Evolutionary conservation across 805 yeast species (phyloP).

Genomic region (Saccharomyces mikatae): DNA sequence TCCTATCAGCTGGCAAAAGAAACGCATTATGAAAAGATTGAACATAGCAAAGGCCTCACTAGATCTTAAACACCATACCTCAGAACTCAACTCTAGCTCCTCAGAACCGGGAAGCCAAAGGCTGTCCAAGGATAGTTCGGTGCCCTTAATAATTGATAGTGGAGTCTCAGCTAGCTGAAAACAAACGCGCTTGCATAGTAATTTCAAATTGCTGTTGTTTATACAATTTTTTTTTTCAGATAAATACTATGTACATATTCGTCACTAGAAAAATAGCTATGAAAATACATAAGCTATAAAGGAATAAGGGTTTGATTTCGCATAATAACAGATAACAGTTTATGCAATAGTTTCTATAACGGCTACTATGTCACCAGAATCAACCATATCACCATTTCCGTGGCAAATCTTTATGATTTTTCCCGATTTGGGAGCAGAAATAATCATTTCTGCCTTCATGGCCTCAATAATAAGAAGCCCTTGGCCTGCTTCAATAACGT

Average conservation of each 20-base stretch:
- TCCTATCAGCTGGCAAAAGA: slow-evolving; percentile 55
- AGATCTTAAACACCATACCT: slow-evolving; percentile 10
- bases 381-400: slow-evolving; percentile 90
- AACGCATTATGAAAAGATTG: slow-evolving; percentile 38
- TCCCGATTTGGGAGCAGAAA: slow-evolving; percentile 61
- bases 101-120: slow-evolving; percentile 4
- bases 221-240: not conserved
- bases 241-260: not conserved
- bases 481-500: slow-evolving; percentile 62
- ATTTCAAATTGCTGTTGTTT: not conserved
- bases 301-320: too few relatives aligned
- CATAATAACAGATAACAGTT: not conserved
- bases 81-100: not conserved
- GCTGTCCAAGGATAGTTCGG: slow-evolving; percentile 21
- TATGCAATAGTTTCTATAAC: slow-evolving; percentile 32
- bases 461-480: slow-evolving; percentile 89
- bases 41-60: slow-evolving; percentile 24
- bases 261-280: not conserved
- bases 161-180: not conserved
- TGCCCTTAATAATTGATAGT: slow-evolving; percentile 12
- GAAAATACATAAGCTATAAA: not conserved
- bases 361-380: slow-evolving; percentile 91
- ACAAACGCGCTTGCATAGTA: not conserved
- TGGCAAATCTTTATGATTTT: slow-evolving; percentile 67
- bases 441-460: slow-evolving; percentile 97